phyloP scores from a whole-genome alignment of 768 basidiomycete genomes.

The Russula foetens region DNA sequence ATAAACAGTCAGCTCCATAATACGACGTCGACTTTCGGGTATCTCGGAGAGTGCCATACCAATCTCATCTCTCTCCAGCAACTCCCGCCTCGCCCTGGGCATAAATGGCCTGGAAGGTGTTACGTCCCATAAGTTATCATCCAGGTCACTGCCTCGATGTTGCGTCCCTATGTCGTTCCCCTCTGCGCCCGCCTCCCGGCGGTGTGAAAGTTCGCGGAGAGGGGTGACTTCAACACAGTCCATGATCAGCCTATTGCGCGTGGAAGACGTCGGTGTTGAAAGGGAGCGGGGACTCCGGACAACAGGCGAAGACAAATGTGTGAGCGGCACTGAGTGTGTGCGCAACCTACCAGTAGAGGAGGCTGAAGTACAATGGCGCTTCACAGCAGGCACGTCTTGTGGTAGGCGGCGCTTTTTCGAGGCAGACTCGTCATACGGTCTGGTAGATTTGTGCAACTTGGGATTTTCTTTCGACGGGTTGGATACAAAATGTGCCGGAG shows the following conservation, averaged over 20 bases:
- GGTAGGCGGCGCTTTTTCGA: background rate
- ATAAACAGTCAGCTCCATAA: no score
- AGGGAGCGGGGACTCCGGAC: background rate
- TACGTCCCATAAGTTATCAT: background rate
- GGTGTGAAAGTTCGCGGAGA: background rate
- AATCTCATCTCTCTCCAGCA: constrained; percentile 6
- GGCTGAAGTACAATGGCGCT: background rate
- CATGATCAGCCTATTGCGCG: background rate
- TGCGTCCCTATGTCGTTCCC: background rate
- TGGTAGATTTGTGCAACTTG: background rate
- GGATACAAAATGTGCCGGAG: background rate
- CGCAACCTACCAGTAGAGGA: background rate
- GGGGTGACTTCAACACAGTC: constrained; percentile 11
- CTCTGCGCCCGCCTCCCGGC: background rate
- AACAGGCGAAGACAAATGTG: background rate
- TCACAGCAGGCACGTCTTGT: background rate
- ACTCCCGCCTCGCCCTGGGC: background rate
- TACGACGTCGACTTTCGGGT: no score
- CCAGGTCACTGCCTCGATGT: background rate
- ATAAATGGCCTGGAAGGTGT: constrained; percentile 6
- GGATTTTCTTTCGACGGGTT: background rate
- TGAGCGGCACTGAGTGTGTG: background rate
- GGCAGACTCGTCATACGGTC: no score
- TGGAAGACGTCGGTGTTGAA: background rate
- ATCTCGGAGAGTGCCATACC: background rate